Evolutionary conservation across 2,329 filamentous ascomycete species (phyloP).

Genomic region (Lachnellula hyalina): DNA sequence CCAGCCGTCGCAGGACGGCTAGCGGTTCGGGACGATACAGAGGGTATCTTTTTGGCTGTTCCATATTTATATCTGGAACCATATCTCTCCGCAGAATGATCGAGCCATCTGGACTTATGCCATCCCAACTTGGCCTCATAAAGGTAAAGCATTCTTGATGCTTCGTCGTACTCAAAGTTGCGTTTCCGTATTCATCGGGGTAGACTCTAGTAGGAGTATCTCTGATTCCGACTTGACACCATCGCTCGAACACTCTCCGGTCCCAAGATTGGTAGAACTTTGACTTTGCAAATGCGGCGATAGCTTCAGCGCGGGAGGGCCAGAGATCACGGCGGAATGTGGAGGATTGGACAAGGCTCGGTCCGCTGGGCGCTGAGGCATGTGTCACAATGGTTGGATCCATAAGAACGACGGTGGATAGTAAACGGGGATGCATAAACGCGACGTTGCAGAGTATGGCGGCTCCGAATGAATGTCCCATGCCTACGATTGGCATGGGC

Average conservation of each 20-base stretch:
- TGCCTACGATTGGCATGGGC: conserved; percentile 71
- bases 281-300: conserved; percentile 58
- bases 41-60: conserved; percentile 33
- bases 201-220: conserved; percentile 60
- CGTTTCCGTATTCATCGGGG: conserved; percentile 42
- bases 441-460: conserved; percentile 66
- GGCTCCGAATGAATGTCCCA: conserved; percentile 88
- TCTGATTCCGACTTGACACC: conserved; percentile 71
- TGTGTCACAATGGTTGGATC: conserved; percentile 69
- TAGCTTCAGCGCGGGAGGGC: conserved; percentile 69
- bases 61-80: conserved; percentile 30
- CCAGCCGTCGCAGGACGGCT: conserved; percentile 51
- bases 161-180: conserved; percentile 75
- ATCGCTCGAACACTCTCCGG: conserved; percentile 67
- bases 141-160: conserved; percentile 85
- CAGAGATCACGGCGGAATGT: conserved; percentile 72
- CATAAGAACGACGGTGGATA: conserved; percentile 70
- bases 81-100: conserved; percentile 45
- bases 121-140: conserved; percentile 52
- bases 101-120: conserved; percentile 26
- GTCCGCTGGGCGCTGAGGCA: conserved; percentile 36
- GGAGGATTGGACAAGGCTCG: conserved; percentile 53
- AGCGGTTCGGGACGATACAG: conserved; percentile 65
- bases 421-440: conserved; percentile 73
- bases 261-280: conserved; percentile 84